A percentile compares a stretch with the other conserved stretches of the same genome.
phyloP scores from a whole-genome alignment of 2,329 filamentous ascomycete genomes.

The Talaromyces sp. region DNA sequence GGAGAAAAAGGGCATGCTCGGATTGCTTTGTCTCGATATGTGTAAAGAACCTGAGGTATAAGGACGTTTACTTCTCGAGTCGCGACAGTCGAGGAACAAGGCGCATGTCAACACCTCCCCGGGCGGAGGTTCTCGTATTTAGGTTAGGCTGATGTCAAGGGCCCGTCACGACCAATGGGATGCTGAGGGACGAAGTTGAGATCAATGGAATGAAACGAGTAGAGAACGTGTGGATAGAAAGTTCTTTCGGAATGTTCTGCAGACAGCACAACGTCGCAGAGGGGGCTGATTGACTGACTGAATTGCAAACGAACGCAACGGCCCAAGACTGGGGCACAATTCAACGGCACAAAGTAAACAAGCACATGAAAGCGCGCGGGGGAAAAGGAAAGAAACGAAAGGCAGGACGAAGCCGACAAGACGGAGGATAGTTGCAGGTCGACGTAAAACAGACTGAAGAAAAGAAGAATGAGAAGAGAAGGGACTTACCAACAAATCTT shows the following conservation, averaged over 20 bases:
- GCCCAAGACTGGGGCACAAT: neutral
- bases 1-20: conserved; percentile 56
- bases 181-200: neutral
- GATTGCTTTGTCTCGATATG: neutral
- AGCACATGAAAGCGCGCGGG: neutral
- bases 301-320: conserved; percentile 4
- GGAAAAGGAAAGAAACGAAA: neutral
- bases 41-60: neutral
- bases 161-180: conserved; percentile 9
- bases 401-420: neutral
- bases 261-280: neutral
- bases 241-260: neutral
- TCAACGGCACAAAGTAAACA: neutral
- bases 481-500: neutral
- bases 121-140: conserved; percentile 5
- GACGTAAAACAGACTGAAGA: neutral
- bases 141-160: conserved; percentile 10
- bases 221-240: neutral
- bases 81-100: neutral
- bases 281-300: neutral
- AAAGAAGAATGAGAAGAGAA: neutral
- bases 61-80: neutral
- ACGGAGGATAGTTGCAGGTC: neutral
- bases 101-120: conserved; percentile 7
- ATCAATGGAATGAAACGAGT: conserved; percentile 3